These are phyloP conservation scores for Ceratocystis ficicola DNA, from an alignment of 2,329 filamentous ascomycete species.

Conservation along the genomic window DNA sequence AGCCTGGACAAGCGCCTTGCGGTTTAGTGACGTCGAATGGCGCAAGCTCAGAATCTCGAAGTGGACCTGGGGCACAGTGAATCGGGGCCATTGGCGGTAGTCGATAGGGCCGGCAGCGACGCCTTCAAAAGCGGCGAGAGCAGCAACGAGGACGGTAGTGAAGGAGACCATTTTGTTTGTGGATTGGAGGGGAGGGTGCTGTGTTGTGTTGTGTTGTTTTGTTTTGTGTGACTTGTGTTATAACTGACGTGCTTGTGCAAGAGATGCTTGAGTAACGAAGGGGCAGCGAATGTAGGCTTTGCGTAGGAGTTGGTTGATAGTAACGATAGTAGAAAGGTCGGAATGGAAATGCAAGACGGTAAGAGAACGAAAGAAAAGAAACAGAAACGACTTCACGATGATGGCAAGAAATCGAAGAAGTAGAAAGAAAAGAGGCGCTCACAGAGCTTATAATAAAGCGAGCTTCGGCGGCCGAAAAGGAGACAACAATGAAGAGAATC, in stretches of 20 bases:
- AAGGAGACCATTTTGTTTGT: conserved; percentile 29
- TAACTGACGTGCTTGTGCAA: too few relatives aligned
- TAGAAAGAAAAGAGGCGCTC: neutral
- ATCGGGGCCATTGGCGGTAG: conserved; percentile 29
- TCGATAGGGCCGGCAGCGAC: conserved; percentile 29
- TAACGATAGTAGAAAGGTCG: neutral
- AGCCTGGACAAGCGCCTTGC: conserved; percentile 32
- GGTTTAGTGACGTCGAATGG: conserved; percentile 32
- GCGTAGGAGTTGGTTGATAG: neutral
- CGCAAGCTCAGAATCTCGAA: conserved; percentile 36
- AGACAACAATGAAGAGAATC: neutral
- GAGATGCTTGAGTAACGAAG: too few relatives aligned
- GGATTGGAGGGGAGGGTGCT: neutral
- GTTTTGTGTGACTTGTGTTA: neutral
- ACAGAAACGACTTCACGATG: neutral
- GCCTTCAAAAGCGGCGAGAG: conserved; percentile 29
- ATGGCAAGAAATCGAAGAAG: conserved; percentile 15
- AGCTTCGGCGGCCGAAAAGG: neutral
- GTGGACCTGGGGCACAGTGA: conserved; percentile 33
- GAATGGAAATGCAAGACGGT: neutral
- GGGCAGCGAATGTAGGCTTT: too few relatives aligned
- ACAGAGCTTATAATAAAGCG: conserved; percentile 6
- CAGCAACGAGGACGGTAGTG: conserved; percentile 27
- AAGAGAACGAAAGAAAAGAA: conserved; percentile 1
- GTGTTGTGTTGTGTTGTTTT: conserved; percentile 16